A percentile compares a stretch with the other conserved stretches of the same genome.
Conservation (phyloP, 2,329 filamentous ascomycete genomes). For the Aureobasidium sp. region DNA sequence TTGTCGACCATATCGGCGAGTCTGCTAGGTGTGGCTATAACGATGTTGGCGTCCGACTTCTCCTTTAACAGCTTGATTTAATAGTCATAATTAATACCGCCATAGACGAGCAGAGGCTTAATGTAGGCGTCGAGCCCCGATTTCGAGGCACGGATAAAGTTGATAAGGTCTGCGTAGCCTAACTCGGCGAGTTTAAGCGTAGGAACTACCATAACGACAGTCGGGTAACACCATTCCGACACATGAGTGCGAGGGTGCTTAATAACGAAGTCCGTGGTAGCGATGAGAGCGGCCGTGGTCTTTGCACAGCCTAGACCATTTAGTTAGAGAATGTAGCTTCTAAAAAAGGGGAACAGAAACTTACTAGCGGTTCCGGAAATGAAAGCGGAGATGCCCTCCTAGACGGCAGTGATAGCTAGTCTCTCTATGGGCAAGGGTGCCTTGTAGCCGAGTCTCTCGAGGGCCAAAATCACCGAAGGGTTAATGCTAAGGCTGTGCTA, state of each 20-base stretch:
- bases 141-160: not conserved
- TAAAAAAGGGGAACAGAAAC: too few relatives aligned
- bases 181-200: not conserved
- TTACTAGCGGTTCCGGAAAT: not conserved
- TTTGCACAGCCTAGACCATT: not conserved
- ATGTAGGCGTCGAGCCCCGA: not conserved
- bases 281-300: not conserved
- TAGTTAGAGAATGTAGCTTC: too few relatives aligned
- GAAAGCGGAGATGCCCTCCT: not conserved
- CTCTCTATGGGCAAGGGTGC: not conserved
- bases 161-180: not conserved
- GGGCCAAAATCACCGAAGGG: too few relatives aligned
- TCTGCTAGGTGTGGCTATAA: too few relatives aligned
- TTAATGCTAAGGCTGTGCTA: too few relatives aligned
- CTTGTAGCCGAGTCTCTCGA: not conserved
- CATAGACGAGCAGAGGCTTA: too few relatives aligned
- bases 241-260: not conserved
- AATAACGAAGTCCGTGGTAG: not conserved
- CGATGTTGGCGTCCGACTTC: too few relatives aligned
- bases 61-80: too few relatives aligned
- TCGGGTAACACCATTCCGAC: not conserved
- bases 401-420: not conserved
- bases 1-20: too few relatives aligned
- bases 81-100: too few relatives aligned
- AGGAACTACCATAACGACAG: not conserved